Percentiles rank a stretch among this genome's conserved stretches.
phyloP scores from a whole-genome alignment of 2,329 filamentous ascomycete species.

The Thielaviopsis musarum region DNA sequence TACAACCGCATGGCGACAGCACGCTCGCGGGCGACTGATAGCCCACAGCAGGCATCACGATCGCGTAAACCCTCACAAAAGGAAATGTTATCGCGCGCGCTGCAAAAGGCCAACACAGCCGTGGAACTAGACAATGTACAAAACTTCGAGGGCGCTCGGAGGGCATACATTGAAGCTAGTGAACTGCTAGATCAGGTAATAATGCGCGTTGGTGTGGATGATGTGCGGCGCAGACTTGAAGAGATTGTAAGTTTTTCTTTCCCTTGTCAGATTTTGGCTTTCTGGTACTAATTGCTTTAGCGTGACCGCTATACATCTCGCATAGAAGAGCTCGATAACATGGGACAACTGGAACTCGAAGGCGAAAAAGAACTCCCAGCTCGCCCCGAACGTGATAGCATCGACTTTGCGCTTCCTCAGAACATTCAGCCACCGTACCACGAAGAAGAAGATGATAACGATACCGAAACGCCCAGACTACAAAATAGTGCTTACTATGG shows the following conservation, averaged over 20 bases:
- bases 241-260: constrained; percentile 55
- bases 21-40: neutral
- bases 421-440: constrained; percentile 23
- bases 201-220: constrained; percentile 62
- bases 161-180: constrained; percentile 85
- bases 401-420: constrained; percentile 15
- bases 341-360: constrained; percentile 34
- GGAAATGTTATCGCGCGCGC: constrained; percentile 85
- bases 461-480: constrained; percentile 14
- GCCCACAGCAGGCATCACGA: constrained; percentile 4
- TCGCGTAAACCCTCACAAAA: constrained; percentile 51
- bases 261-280: neutral
- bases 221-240: constrained; percentile 80
- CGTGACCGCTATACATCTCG: constrained; percentile 79
- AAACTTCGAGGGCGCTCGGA: constrained; percentile 80
- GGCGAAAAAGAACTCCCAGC: constrained; percentile 64
- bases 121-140: constrained; percentile 92
- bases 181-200: constrained; percentile 77
- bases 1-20: neutral
- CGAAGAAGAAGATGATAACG: constrained; percentile 28
- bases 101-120: constrained; percentile 90
- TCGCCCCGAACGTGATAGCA: constrained; percentile 38
- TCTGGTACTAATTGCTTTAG: constrained; percentile 26
- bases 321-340: constrained; percentile 68
- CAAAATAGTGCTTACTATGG: neutral